Evolutionary conservation across 2,329 filamentous ascomycete species (phyloP).

Genomic region (Fusarium humuli): DNA sequence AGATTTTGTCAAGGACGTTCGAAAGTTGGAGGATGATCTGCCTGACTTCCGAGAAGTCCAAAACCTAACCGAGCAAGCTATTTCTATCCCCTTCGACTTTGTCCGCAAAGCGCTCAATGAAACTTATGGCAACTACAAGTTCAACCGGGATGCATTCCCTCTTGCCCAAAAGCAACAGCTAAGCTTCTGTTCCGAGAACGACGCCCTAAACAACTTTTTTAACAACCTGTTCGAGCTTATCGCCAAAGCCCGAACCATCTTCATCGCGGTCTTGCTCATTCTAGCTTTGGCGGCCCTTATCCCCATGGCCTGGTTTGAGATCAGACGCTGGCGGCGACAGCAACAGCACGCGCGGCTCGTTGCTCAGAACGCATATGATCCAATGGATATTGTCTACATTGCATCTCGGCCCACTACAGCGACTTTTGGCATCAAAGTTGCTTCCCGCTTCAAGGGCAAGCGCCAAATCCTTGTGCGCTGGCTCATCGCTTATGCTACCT

Average conservation of each 20-base stretch:
- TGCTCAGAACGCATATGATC: conserved; percentile 74
- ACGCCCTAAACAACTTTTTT: conserved; percentile 87
- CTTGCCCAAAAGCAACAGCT: conserved; percentile 85
- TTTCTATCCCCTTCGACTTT: conserved; percentile 83
- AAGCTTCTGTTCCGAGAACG: conserved; percentile 88
- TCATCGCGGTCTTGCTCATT: conserved; percentile 79
- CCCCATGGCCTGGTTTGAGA: conserved; percentile 84
- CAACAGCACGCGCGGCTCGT: conserved; percentile 76
- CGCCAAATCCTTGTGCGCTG: conserved; percentile 81
- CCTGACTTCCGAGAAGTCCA: conserved; percentile 87
- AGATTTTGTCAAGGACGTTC: conserved; percentile 75
- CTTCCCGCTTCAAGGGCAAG: conserved; percentile 72
- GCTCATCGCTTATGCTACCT: conserved; percentile 89
- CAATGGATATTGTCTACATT: conserved; percentile 90
- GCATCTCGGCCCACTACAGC: conserved; percentile 83
- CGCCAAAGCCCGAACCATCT: conserved; percentile 76
- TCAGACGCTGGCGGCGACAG: conserved; percentile 80
- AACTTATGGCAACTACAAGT: conserved; percentile 77
- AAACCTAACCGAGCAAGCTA: conserved; percentile 80
- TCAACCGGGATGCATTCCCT: conserved; percentile 82
- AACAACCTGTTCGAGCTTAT: conserved; percentile 74
- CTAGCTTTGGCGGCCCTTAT: conserved; percentile 79
- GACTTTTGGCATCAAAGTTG: conserved; percentile 75
- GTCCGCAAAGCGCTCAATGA: conserved; percentile 79
- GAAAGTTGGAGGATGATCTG: conserved; percentile 80